Evolutionary conservation across 2,329 filamentous ascomycete genomes (phyloP), one percentile per base, ranked within the genome.

Genomic region (Leptoxyphium fumago): DNA sequence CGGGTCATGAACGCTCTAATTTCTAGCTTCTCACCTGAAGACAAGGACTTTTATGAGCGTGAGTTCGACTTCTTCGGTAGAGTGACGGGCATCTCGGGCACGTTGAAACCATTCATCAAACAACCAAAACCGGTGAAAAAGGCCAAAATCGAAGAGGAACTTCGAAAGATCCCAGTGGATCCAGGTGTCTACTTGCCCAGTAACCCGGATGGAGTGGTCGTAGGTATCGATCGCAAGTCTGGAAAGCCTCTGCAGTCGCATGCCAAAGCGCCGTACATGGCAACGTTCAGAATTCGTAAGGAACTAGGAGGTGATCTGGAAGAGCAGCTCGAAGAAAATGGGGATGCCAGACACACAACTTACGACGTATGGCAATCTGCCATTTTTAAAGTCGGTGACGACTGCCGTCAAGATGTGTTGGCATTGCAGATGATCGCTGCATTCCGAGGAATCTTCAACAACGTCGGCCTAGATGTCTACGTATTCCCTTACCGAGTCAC

Each of bases 311-410:
- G 72, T 29, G 45, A 53, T 10, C 29, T 50, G 42, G 50, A 56
- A 18, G 47, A 57, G 45, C 32, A 45, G 7, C 45, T 61, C 17
- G 59, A 50, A 45, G 59, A 51, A 46, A 56, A 51, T 39, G 54
- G 50, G 50, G 21, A 56, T 50, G 50, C 51, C 45, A 54, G 56
- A 41, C 51, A 49, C 38, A 53, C 53, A 50, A 84, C 78, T 0
- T 78, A 94, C 52, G 93, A 98, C 62, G 82, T 89, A n/a, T 96
- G 91, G 93, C 91, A 98, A 63, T 94, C 87, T 2, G 91, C 89
- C 45, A 99, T 99, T 58, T 99, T 99, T 78, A 99, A 99, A 63
- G 93, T 99, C 41, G 91, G 91, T 49, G 91, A 99, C 61, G 91
- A 99, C 63, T 96, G 91, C 61, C 82, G 91, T 42, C 91, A 99